Base-by-base conservation (phyloP, 1,284 basidiomycete genomes). In the Crucibulum parvulum region DNA sequence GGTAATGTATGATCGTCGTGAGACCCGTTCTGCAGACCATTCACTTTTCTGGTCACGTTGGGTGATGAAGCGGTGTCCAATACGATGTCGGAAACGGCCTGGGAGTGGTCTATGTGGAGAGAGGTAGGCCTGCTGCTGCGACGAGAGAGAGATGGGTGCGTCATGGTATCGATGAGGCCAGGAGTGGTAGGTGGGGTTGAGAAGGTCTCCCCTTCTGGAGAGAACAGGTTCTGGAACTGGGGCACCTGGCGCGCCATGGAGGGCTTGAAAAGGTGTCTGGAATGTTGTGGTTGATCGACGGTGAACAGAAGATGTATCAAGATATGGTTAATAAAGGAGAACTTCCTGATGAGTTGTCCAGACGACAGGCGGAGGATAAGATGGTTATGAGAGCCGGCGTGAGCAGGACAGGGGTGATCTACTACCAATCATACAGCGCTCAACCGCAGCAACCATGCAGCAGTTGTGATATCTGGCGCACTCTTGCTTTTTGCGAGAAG, bases 181-280 rank as follows among this genome's bases (percentile, higher is more conserved):
- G 62, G 88, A 79, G 87, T 86, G 8, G 84, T 82, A 11, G 88
- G 87, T 45, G 88, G 89, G 11, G 89, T 90, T 47, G 83, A 84
- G 72, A 87, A 89, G 46, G 79, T 78, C 62, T 91, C 87, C 53
- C 70, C 69, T 61, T 85, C 81, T 45, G 84, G 82, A 37, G 82
- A 81, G 51, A 73, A 62, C 46, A 72, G 57, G 39, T 31, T 51
- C 36, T 47, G 52, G 31, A 53, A 39, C 11, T 37, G 41, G 15
- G 24, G 37, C 3, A 56, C 15, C 35, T 45, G 24, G 47, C 47
- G 56, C 24, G 53, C 36, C 31, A 57, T 46, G 18, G 18, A 39
- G 37, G 35, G 24, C 24, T 37, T 37, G 47, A 37, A 11, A 41
- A 24, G 35, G 48, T 51, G 31, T 15, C 46, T 18, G 10, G 46